Percentiles rank a stretch among this genome's conserved stretches.
Conservation (phyloP, 2,329 filamentous ascomycete species). For the Aureobasidium sp. region DNA sequence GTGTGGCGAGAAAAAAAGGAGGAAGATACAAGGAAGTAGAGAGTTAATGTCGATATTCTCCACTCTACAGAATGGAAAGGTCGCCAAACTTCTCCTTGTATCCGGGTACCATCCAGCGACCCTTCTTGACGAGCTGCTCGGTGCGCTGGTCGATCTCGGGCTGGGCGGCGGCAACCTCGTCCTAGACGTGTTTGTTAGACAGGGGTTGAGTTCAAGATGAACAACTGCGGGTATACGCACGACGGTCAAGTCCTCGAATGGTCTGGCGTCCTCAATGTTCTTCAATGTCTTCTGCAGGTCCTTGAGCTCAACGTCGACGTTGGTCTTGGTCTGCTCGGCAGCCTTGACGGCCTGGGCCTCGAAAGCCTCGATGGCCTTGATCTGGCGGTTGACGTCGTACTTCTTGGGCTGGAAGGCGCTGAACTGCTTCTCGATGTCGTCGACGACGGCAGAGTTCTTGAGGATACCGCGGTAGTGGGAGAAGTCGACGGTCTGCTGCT, state of each 20-base stretch:
- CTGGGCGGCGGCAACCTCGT: constrained; percentile 87
- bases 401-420: constrained; percentile 80
- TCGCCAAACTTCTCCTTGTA: constrained; percentile 99
- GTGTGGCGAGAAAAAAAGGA: not conserved
- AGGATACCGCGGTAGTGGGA: constrained; percentile 79
- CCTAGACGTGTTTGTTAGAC: constrained; percentile 42
- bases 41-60: not conserved
- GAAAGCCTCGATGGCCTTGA: constrained; percentile 97
- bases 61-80: constrained; percentile 77
- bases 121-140: constrained; percentile 87
- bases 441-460: constrained; percentile 91
- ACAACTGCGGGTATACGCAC: constrained; percentile 49
- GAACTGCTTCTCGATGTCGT: constrained; percentile 97
- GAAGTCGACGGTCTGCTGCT: constrained; percentile 85
- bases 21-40: constrained; percentile 8
- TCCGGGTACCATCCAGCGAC: constrained; percentile 94
- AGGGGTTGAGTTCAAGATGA: too few relatives aligned
- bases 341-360: constrained; percentile 96
- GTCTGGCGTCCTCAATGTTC: constrained; percentile 93
- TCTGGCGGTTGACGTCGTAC: constrained; percentile 86
- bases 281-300: constrained; percentile 88
- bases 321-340: constrained; percentile 91
- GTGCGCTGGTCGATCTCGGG: constrained; percentile 98
- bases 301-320: constrained; percentile 89
- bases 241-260: constrained; percentile 95